Conservation (phyloP, 345 rosid species). For the Sisymbrium irio region DNA sequence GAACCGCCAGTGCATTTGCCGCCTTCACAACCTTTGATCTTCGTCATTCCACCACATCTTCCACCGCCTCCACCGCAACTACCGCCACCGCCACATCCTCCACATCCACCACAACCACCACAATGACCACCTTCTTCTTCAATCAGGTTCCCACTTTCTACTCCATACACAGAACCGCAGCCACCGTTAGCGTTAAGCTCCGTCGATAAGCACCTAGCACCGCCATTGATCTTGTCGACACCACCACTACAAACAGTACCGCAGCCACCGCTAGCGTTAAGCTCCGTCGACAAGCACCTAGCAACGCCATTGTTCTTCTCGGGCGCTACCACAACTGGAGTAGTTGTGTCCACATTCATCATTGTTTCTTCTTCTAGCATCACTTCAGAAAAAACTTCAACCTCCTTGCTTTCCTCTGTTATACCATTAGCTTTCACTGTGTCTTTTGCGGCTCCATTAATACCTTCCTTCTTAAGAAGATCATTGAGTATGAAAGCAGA, state of each 20-base stretch:
- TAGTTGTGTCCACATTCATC: conserved; percentile 15
- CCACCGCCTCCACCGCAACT: conserved; percentile 15
- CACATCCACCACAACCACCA: conserved; percentile 27
- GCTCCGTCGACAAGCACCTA: conserved; percentile 22
- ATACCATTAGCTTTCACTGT: conserved; percentile 20
- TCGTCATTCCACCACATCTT: conserved; percentile 23
- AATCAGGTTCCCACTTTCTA: conserved; percentile 21
- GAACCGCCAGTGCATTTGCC: conserved; percentile 32
- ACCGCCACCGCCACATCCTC: conserved; percentile 22
- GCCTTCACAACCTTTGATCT: conserved; percentile 31
- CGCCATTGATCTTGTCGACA: not conserved
- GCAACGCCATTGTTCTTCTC: conserved; percentile 38
- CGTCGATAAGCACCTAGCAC: conserved; percentile 30
- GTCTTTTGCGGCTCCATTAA: conserved; percentile 31
- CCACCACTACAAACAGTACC: not conserved
- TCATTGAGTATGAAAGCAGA: conserved; percentile 63
- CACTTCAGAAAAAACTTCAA: conserved; percentile 12
- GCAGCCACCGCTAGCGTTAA: conserved; percentile 24
- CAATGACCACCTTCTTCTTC: conserved; percentile 34
- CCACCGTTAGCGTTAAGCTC: conserved; percentile 19
- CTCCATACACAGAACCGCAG: conserved; percentile 25
- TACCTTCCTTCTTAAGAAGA: conserved; percentile 46
- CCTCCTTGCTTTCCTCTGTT: conserved; percentile 23
- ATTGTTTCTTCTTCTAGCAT: conserved; percentile 29
- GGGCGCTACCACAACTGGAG: not conserved